These are phyloP conservation scores for Spinacia oleracea DNA, from an alignment of 179 eudicot genomes.

Conservation along the genomic window DNA sequence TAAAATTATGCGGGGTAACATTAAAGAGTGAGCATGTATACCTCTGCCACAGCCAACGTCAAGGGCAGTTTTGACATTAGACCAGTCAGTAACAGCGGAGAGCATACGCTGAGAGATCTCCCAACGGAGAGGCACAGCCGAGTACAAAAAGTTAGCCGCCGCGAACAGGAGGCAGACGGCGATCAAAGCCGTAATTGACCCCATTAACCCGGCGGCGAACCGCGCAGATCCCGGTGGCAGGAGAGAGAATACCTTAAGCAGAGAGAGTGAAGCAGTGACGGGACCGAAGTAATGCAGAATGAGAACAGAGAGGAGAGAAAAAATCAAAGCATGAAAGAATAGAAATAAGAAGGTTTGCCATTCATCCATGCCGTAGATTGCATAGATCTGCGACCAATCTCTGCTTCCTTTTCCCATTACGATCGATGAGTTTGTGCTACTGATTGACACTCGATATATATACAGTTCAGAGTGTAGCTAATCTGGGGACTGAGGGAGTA, in stretches of 20 bases:
- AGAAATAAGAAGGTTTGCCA: constrained; percentile 72
- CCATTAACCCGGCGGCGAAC: constrained; percentile 64
- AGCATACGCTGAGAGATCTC: constrained; percentile 84
- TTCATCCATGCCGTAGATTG: constrained; percentile 80
- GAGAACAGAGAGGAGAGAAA: constrained; percentile 48
- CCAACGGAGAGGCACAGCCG: constrained; percentile 70
- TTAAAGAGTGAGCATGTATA: not conserved
- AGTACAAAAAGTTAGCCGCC: constrained; percentile 77
- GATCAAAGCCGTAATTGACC: constrained; percentile 67
- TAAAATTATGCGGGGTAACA: not conserved
- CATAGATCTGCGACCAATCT: constrained; percentile 89
- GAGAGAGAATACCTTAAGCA: constrained; percentile 26
- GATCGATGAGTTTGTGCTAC: too few relatives aligned
- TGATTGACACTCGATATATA: not conserved
- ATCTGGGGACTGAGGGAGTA: not conserved
- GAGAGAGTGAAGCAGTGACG: constrained; percentile 23
- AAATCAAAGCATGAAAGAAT: constrained; percentile 48
- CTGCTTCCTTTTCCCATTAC: constrained; percentile 58
- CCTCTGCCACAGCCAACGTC: constrained; percentile 86
- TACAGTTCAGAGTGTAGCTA: too few relatives aligned
- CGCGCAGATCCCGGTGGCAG: constrained; percentile 51
- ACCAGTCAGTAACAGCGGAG: constrained; percentile 65
- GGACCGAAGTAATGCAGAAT: constrained; percentile 41
- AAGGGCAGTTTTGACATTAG: constrained; percentile 63
- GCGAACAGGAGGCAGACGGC: constrained; percentile 66